These are phyloP conservation scores for Lepraria neglecta DNA, from an alignment of 495 filamentous ascomycete species.

Conservation along the genomic window DNA sequence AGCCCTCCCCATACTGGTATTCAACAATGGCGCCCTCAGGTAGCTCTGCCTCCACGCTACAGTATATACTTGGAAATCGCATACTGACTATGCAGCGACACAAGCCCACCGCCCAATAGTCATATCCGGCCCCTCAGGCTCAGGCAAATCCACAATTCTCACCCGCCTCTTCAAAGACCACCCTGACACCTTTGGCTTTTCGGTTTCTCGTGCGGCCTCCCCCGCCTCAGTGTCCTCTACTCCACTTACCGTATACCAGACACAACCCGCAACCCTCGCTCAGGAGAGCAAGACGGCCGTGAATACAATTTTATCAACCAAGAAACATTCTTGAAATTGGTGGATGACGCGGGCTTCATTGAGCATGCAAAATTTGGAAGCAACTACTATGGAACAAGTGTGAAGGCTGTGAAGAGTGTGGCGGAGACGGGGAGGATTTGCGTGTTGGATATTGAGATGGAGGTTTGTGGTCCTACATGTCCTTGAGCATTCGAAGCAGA, in stretches of 20 bases:
- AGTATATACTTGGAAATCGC: neutral
- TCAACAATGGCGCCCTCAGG: constrained; percentile 23
- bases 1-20: neutral
- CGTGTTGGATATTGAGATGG: constrained; percentile 82
- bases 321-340: constrained; percentile 62
- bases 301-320: constrained; percentile 77
- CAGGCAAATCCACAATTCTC: constrained; percentile 84
- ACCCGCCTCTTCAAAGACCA: constrained; percentile 61
- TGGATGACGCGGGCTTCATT: constrained; percentile 68
- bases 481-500: neutral
- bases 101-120: constrained; percentile 60
- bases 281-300: constrained; percentile 66
- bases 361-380: constrained; percentile 84
- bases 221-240: neutral
- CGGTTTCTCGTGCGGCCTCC: constrained; percentile 53
- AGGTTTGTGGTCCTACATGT: constrained; percentile 41
- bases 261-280: constrained; percentile 47
- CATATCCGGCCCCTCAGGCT: constrained; percentile 77
- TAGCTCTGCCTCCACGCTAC: neutral
- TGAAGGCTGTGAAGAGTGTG: constrained; percentile 68
- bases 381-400: constrained; percentile 82
- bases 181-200: constrained; percentile 73
- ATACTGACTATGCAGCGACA: constrained; percentile 15
- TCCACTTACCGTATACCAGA: constrained; percentile 13
- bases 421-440: constrained; percentile 48